These are phyloP conservation scores for Rhodotorula kratochvilovae DNA, from an alignment of 768 basidiomycete species.

Conservation along the genomic window DNA sequence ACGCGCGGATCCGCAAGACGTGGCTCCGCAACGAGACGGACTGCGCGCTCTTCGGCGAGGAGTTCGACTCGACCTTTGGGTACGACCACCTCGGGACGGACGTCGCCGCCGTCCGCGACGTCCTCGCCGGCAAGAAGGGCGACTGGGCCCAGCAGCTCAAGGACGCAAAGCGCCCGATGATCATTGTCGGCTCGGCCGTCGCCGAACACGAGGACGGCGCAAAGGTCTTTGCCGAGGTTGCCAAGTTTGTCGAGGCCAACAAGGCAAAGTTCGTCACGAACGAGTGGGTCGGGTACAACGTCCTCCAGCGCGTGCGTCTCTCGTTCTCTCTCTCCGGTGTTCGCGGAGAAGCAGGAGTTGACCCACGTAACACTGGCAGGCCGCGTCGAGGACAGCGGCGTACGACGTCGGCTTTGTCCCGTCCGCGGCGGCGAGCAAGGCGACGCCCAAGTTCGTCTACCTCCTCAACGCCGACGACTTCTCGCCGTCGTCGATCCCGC, in stretches of 20 bases:
- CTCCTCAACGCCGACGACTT: conserved; percentile 94
- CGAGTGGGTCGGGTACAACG: conserved; percentile 92
- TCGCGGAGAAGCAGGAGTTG: neutral
- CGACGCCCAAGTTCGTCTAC: conserved; percentile 89
- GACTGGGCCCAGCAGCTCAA: conserved; percentile 81
- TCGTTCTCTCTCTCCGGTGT: neutral
- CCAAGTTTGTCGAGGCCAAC: conserved; percentile 74
- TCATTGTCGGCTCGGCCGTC: conserved; percentile 85
- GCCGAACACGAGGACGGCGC: conserved; percentile 78
- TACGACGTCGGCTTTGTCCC: conserved; percentile 93
- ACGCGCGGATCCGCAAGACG: conserved; percentile 91
- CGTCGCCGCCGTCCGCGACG: conserved; percentile 68
- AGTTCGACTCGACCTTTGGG: conserved; percentile 84
- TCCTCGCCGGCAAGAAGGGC: conserved; percentile 58
- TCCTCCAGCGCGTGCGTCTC: conserved; percentile 84
- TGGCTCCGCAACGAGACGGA: conserved; percentile 85
- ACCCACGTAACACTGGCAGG: conserved; percentile 52
- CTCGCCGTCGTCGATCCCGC: conserved; percentile 78
- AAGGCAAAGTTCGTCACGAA: conserved; percentile 69
- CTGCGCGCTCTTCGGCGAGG: conserved; percentile 82
- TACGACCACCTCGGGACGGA: conserved; percentile 84
- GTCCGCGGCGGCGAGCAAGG: conserved; percentile 66
- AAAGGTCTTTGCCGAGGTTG: conserved; percentile 68
- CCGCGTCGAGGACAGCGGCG: conserved; percentile 84
- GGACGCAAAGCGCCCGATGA: conserved; percentile 80